Percentiles rank a stretch among this genome's conserved stretches.
Evolutionary conservation across 164 flowering plant species (phyloP).

Genomic region (Vitis labrusca): DNA sequence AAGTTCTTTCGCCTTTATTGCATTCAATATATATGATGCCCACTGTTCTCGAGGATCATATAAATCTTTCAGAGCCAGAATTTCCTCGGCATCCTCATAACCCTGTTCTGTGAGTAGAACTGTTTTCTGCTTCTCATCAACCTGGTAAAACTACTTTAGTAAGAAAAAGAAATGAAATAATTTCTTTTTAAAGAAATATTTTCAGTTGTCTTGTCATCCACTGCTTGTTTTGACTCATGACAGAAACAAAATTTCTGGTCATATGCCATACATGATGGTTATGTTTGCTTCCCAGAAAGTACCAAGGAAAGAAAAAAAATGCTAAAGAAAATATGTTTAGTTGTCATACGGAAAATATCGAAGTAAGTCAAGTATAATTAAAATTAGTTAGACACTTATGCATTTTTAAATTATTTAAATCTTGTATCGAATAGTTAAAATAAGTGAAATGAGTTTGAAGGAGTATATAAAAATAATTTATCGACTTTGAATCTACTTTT

Average conservation of each 20-base stretch:
- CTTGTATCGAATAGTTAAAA: no score
- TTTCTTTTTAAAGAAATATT: neutral
- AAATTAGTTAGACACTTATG: no score
- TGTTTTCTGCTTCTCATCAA: constrained; percentile 94
- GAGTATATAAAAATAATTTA: no score
- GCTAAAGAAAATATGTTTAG: no score
- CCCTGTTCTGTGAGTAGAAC: constrained; percentile 93
- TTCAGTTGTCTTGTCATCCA: neutral
- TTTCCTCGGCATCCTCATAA: constrained; percentile 97
- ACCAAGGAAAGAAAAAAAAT: no score
- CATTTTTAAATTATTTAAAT: no score
- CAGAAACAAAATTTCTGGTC: neutral
- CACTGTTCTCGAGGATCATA: constrained; percentile 99
- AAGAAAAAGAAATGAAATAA: neutral
- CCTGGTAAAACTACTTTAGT: constrained; percentile 42
- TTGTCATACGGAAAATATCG: no score
- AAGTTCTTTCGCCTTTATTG: constrained; percentile 91
- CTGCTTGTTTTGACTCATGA: neutral
- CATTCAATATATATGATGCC: constrained; percentile 91
- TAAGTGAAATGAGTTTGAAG: no score
- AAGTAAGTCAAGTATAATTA: no score
- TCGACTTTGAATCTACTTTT: no score
- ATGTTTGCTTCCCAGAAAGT: no score
- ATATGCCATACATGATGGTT: neutral
- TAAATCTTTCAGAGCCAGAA: constrained; percentile 82